These are phyloP conservation scores for Malassezia dermatis DNA, from an alignment of 1,284 basidiomycete species.

Conservation along the genomic window DNA sequence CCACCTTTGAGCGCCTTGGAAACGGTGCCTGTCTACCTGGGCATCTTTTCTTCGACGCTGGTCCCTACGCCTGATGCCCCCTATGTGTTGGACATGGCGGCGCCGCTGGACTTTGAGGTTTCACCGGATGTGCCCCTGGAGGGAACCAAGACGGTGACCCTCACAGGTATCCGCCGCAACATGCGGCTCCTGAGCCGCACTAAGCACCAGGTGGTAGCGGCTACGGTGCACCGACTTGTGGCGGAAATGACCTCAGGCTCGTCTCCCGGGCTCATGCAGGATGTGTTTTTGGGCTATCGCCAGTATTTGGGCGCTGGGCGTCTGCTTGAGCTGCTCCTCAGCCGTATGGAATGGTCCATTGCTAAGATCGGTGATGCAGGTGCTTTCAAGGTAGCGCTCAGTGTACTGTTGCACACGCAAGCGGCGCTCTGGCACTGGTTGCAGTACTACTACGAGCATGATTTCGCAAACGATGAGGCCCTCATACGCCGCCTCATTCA, in stretches of 20 bases:
- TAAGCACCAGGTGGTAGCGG: conserved; percentile 10
- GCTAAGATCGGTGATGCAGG: background rate
- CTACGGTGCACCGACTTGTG: conserved; percentile 14
- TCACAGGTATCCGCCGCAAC: conserved; percentile 5
- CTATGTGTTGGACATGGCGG: conserved; percentile 11
- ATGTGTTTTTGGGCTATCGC: conserved; percentile 14
- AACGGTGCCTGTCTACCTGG: background rate
- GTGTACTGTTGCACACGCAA: conserved; percentile 8
- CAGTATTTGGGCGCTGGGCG: conserved; percentile 8
- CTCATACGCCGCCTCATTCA: conserved; percentile 2
- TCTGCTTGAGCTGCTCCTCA: conserved; percentile 10
- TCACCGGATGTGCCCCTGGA: background rate
- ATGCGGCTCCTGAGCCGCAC: background rate
- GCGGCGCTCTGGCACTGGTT: conserved; percentile 12
- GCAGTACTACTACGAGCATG: conserved; percentile 7
- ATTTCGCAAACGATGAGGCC: conserved; percentile 5
- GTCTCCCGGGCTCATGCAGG: conserved; percentile 10
- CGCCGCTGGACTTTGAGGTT: background rate
- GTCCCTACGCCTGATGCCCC: background rate
- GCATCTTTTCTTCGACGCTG: conserved; percentile 8
- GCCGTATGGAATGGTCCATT: conserved; percentile 16
- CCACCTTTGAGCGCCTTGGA: background rate
- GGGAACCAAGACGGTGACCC: background rate
- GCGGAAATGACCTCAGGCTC: conserved; percentile 16
- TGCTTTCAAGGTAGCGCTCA: background rate